Evolutionary conservation across 208 protist species (phyloP), one percentile per base, ranked within the genome.

Genomic region (Zelonia costaricensis): DNA sequence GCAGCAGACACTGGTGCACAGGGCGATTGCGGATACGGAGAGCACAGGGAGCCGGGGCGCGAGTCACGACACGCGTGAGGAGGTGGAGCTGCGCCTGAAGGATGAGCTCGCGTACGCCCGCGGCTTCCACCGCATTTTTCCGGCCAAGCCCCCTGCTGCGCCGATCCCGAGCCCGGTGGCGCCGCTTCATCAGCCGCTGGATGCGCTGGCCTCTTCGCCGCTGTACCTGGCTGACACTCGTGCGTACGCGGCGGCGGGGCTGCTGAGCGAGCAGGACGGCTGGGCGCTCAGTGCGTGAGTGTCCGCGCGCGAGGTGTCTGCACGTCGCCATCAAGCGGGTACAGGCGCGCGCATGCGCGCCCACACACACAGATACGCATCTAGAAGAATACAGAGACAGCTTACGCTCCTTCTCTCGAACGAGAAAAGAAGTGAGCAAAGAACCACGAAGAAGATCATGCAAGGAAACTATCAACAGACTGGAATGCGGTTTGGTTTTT

Each of bases 91-190:
- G 23, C 66, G 70, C 12, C 55, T 96, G 33, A 57, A 79, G 51
- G 91, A 96, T 45, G 87, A 93, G 46, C 55, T 83, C 4, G 36
- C 48, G 20, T 89, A 86, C 58, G 74, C 77, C 8, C 69, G 91
- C 6, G 91, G 91, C 0, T 96, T 96, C 45, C 72, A 83, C 25
- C 84, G 86, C 36, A 87, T 96, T 9, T 96, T 92, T 55, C 91
- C 91, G 22, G 69, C 69, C 4, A 58, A 64, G 36, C 31, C 45
- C 20, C 18, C 27, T 40, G 51, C 31, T 28, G n/a, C n/a, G n/a
- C n/a, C n/a, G n/a, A n/a, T n/a, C n/a, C n/a, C n/a, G n/a, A n/a
- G n/a, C n/a, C n/a, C n/a, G n/a, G n/a, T n/a, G n/a, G n/a, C n/a
- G n/a, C n/a, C n/a, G n/a, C n/a, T n/a, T n/a, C n/a, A n/a, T n/a